Percentiles rank a stretch among this genome's conserved stretches.
phyloP scores from a whole-genome alignment of 495 filamentous ascomycete genomes.

The Penicillium canescens region DNA sequence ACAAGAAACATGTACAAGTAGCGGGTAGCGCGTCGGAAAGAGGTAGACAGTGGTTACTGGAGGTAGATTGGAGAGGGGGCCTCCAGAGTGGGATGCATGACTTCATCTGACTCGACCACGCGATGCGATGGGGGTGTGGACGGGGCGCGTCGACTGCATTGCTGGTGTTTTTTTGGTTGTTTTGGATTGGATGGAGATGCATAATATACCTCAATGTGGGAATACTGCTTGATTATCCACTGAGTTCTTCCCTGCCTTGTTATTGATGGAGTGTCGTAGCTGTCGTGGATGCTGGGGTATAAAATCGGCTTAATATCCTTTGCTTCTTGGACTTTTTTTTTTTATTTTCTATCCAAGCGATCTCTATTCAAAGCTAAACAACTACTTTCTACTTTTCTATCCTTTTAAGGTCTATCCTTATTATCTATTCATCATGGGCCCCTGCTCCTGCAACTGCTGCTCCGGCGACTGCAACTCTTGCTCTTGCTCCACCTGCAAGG shows the following conservation, averaged over 20 bases:
- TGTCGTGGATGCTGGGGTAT: slow-evolving; percentile 11
- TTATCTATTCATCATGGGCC: slow-evolving; percentile 38
- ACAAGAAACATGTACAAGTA: neutral
- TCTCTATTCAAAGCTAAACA: slow-evolving; percentile 6
- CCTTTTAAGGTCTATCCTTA: slow-evolving; percentile 18
- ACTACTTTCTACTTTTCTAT: neutral
- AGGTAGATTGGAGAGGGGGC: slow-evolving; percentile 10
- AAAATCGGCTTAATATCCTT: slow-evolving; percentile 14
- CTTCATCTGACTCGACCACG: slow-evolving; percentile 31
- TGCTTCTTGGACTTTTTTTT: slow-evolving; percentile 1
- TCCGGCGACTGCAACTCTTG: slow-evolving; percentile 43
- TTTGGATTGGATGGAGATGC: slow-evolving; percentile 1
- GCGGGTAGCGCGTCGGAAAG: slow-evolving; percentile 28
- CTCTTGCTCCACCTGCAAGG: slow-evolving; percentile 41
- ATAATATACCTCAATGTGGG: neutral
- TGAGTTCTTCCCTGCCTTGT: slow-evolving; percentile 1
- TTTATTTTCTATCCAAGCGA: slow-evolving; percentile 1
- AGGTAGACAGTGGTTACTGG: neutral
- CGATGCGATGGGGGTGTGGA: slow-evolving; percentile 13
- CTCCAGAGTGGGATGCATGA: slow-evolving; percentile 5
- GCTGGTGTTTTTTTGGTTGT: neutral
- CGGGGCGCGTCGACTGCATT: slow-evolving; percentile 10
- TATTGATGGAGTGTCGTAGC: neutral
- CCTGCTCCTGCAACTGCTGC: slow-evolving; percentile 50
- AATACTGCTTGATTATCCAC: neutral